phyloP scores from a whole-genome alignment of 306 rosid species.

The Castanea sativa region DNA sequence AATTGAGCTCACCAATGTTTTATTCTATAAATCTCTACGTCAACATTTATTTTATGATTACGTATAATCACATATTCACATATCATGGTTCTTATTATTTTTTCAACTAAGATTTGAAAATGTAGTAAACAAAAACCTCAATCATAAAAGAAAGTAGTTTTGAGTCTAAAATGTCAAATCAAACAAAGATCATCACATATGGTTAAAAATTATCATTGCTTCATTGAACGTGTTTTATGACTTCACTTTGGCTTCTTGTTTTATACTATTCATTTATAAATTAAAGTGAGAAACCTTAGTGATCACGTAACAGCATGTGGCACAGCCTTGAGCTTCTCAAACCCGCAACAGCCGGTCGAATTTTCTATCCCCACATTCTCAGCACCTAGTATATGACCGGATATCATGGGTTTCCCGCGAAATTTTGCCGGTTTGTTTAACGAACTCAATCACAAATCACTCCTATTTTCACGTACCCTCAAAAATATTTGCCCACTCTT shows the following conservation, averaged over 20 bases:
- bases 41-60: too few species aligned
- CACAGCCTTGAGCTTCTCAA: background rate
- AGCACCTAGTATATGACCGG: conserved; percentile 29
- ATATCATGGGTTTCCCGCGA: conserved; percentile 56
- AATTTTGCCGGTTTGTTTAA: conserved; percentile 38
- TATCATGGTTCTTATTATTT: too few species aligned
- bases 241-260: too few species aligned
- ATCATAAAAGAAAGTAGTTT: too few species aligned
- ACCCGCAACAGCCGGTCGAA: conserved; percentile 49
- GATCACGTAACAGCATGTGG: background rate
- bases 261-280: background rate
- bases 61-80: too few species aligned
- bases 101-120: too few species aligned
- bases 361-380: background rate
- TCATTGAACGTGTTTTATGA: background rate
- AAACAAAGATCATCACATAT: too few species aligned
- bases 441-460: conserved; percentile 1
- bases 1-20: too few species aligned
- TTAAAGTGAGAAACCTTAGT: background rate
- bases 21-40: too few species aligned
- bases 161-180: too few species aligned
- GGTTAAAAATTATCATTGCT: background rate
- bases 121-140: too few species aligned
- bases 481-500: conserved; percentile 25
- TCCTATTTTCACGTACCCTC: background rate